These are phyloP conservation scores for Ilex aquifolium DNA, from an alignment of 257 asterid genomes.

Conservation along the genomic window DNA sequence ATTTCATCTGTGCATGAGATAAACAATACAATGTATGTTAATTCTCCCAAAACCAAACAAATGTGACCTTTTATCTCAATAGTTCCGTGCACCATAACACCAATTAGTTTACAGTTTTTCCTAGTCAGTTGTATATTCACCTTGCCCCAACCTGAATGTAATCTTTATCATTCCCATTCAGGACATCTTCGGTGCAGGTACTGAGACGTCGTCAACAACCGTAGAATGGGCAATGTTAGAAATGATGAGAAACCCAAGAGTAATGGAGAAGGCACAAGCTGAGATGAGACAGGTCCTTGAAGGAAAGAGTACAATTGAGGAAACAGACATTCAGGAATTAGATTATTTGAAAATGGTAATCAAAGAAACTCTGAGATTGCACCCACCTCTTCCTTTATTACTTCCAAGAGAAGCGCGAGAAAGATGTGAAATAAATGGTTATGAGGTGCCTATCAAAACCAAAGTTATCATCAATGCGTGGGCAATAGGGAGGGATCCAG, in stretches of 20 bases:
- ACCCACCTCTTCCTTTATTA: conserved; percentile 1
- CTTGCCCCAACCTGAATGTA: too few relatives aligned
- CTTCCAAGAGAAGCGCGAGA: not conserved
- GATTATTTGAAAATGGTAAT: conserved; percentile 16
- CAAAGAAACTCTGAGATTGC: conserved; percentile 9
- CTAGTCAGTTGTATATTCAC: too few relatives aligned
- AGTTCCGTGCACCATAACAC: too few relatives aligned
- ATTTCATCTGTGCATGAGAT: too few relatives aligned
- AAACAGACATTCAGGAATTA: conserved; percentile 10
- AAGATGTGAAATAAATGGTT: conserved; percentile 3
- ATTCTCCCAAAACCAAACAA: too few relatives aligned
- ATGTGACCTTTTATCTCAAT: too few relatives aligned
- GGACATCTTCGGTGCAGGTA: conserved; percentile 33
- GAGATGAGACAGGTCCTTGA: conserved; percentile 22
- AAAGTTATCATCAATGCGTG: conserved; percentile 27
- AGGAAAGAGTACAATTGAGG: conserved; percentile 15
- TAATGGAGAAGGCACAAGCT: conserved; percentile 20
- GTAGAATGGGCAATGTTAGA: conserved; percentile 32
- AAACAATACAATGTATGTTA: too few relatives aligned
- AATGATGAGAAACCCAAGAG: conserved; percentile 22
- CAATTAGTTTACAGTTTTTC: too few relatives aligned
- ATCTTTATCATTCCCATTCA: not conserved
- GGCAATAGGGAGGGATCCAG: conserved; percentile 23
- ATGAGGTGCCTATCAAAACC: conserved; percentile 14
- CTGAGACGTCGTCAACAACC: conserved; percentile 14